phyloP scores from a whole-genome alignment of 768 basidiomycete species.

The Lentinula edodes region DNA sequence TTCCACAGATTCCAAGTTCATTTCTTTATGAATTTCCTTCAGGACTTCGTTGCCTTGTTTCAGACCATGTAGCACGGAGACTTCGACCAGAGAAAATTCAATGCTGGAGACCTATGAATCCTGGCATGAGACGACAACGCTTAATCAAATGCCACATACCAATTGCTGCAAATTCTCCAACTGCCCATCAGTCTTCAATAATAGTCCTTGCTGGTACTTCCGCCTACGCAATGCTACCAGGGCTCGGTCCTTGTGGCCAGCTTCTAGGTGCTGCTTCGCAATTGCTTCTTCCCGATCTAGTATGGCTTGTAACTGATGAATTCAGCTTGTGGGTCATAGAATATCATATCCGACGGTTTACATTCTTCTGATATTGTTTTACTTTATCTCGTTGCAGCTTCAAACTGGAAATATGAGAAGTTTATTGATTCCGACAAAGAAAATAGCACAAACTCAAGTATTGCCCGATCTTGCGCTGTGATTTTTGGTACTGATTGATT shows the following conservation, averaged over 20 bases:
- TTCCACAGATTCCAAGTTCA: conserved; percentile 92
- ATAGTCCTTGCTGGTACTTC: conserved; percentile 89
- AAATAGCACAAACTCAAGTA: conserved; percentile 74
- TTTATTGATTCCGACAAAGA: conserved; percentile 9
- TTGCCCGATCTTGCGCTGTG: conserved; percentile 89
- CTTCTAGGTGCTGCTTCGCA: conserved; percentile 74
- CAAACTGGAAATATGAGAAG: conserved; percentile 47
- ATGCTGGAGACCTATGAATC: conserved; percentile 83
- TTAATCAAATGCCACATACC: conserved; percentile 35
- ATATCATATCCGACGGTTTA: conserved; percentile 22
- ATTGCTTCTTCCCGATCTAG: conserved; percentile 87
- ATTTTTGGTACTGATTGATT: conserved; percentile 81
- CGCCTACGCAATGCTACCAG: conserved; percentile 81
- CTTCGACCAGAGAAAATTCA: conserved; percentile 92
- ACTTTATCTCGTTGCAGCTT: conserved; percentile 96
- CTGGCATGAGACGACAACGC: neutral
- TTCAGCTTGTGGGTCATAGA: neutral
- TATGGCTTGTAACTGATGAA: conserved; percentile 73
- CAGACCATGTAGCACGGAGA: conserved; percentile 87
- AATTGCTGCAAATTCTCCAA: conserved; percentile 85
- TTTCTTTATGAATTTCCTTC: conserved; percentile 90
- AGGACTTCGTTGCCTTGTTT: conserved; percentile 92
- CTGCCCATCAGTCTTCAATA: conserved; percentile 86
- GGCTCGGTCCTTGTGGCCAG: conserved; percentile 84
- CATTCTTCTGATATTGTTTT: conserved; percentile 93